phyloP scores from a whole-genome alignment of 208 protist species.

The Naegleria lovaniensis region DNA sequence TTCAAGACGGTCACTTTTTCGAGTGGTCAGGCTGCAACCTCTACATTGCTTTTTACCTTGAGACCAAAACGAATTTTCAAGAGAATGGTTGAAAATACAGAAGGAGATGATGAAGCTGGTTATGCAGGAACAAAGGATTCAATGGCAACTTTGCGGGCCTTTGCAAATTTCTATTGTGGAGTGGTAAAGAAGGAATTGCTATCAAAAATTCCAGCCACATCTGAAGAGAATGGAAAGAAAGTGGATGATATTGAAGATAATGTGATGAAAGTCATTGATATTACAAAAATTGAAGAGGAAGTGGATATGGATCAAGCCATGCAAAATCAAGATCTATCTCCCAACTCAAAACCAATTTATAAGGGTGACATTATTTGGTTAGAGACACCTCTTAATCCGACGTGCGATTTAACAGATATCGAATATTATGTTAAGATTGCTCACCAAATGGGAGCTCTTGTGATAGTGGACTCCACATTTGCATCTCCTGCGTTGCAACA shows the following conservation, averaged over 20 bases:
- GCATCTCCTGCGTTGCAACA: slow-evolving; percentile 38
- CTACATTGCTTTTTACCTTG: background rate
- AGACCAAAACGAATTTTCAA: background rate
- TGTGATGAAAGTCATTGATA: background rate
- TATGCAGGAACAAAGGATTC: background rate
- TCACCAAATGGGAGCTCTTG: background rate
- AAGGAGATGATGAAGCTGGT: background rate
- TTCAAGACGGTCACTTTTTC: background rate
- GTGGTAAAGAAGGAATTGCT: background rate
- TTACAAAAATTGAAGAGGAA: background rate
- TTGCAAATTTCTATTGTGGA: background rate
- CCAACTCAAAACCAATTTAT: background rate
- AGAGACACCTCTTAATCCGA: background rate
- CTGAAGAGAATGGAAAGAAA: background rate
- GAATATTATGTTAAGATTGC: background rate
- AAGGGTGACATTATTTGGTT: background rate
- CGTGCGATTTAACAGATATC: background rate
- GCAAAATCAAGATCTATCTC: background rate
- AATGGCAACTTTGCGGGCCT: background rate
- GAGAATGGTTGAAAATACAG: background rate
- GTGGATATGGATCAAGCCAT: background rate
- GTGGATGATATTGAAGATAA: background rate
- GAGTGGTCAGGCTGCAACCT: background rate
- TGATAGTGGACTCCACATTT: slow-evolving; percentile 42
- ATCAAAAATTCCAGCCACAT: background rate